These are phyloP conservation scores for Inonotus hispidus DNA, from an alignment of 1,284 basidiomycete species.

Conservation along the genomic window DNA sequence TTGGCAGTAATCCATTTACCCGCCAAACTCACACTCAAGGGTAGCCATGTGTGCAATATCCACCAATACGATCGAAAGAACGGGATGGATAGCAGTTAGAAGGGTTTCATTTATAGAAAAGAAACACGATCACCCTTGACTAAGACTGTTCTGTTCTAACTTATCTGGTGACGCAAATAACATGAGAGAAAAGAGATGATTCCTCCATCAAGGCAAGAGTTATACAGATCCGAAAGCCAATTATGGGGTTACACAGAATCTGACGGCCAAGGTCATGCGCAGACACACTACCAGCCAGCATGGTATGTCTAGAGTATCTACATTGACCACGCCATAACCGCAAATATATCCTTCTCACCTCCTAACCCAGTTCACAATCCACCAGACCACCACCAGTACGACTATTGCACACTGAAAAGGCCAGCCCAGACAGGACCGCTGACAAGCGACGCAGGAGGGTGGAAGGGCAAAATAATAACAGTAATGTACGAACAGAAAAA, in stretches of 20 bases:
- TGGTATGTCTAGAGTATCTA: neutral
- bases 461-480: conserved; percentile 1
- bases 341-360: neutral
- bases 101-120: too few species aligned
- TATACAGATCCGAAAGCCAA: neutral
- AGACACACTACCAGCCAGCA: neutral
- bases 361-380: neutral
- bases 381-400: neutral
- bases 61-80: too few species aligned
- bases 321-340: neutral
- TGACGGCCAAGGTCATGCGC: neutral
- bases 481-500: conserved; percentile 15
- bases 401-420: neutral
- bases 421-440: neutral
- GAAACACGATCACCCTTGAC: neutral
- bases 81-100: too few species aligned
- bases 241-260: neutral
- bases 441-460: conserved; percentile 5
- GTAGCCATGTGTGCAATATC: too few species aligned
- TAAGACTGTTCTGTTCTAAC: neutral
- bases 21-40: too few species aligned
- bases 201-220: neutral
- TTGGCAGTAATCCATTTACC: too few species aligned
- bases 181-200: neutral
- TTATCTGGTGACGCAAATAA: neutral